Evolutionary conservation across 2,329 filamentous ascomycete species (phyloP).

Genomic region (Colletotrichum nymphaeae): DNA sequence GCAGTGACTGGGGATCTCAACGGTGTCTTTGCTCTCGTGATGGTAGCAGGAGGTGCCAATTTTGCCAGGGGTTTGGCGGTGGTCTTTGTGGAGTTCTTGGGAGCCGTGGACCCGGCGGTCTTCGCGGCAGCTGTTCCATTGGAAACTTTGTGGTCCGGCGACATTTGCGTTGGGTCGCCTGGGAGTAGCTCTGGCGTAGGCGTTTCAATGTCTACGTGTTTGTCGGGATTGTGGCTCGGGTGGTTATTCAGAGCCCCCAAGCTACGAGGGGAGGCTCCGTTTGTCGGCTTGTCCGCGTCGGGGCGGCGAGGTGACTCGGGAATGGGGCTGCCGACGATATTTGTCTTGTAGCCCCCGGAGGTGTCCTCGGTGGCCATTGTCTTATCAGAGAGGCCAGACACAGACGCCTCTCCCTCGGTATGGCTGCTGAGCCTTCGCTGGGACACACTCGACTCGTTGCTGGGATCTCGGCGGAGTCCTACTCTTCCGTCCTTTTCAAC

Average conservation of each 20-base stretch:
- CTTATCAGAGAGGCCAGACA: conserved; percentile 32
- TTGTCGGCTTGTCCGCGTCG: conserved; percentile 40
- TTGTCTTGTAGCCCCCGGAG: conserved; percentile 48
- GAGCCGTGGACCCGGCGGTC: conserved; percentile 34
- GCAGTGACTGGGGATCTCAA: conserved; percentile 49
- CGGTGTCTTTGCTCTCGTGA: conserved; percentile 46
- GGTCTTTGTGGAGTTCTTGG: conserved; percentile 37
- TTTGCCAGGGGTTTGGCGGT: conserved; percentile 47
- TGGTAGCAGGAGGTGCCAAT: conserved; percentile 22
- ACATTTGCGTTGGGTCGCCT: conserved; percentile 41
- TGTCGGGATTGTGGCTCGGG: conserved; percentile 53
- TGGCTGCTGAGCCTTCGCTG: conserved; percentile 49
- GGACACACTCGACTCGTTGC: conserved; percentile 54
- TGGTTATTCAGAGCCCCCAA: conserved; percentile 44
- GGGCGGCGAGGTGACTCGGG: conserved; percentile 54
- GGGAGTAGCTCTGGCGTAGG: conserved; percentile 45
- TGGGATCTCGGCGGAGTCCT: conserved; percentile 60
- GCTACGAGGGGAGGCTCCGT: conserved; percentile 31
- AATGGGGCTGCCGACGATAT: conserved; percentile 52
- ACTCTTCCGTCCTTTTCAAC: conserved; percentile 74
- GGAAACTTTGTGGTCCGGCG: conserved; percentile 26
- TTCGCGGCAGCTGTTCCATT: conserved; percentile 43
- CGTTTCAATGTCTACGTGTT: conserved; percentile 53
- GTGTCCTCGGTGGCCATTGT: conserved; percentile 40
- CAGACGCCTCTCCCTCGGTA: conserved; percentile 48